Evolutionary conservation across 1,139 yeast genomes (phyloP).

Genomic region (Saccharomycopsis hybrid): DNA sequence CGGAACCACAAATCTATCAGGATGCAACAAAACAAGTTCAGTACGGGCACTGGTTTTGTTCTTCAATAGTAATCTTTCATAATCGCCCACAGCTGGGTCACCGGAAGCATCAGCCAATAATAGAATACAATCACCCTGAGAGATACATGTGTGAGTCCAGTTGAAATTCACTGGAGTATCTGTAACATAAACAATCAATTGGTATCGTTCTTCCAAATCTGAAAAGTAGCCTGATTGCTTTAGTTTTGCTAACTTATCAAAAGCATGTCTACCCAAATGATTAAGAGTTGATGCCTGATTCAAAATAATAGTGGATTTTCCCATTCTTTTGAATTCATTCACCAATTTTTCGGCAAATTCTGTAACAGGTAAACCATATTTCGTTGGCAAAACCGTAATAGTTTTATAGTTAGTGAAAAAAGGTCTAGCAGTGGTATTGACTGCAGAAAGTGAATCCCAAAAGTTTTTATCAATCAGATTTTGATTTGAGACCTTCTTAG

Average conservation of each 20-base stretch:
- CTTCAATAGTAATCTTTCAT: slow-evolving; percentile 68
- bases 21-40: slow-evolving; percentile 78
- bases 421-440: slow-evolving; percentile 2
- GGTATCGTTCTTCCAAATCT: slow-evolving; percentile 82
- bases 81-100: slow-evolving; percentile 75
- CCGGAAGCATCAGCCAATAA: slow-evolving; percentile 63
- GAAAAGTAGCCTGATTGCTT: slow-evolving; percentile 87
- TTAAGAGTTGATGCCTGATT: slow-evolving; percentile 77
- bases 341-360: slow-evolving; percentile 76
- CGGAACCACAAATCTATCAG: slow-evolving; percentile 73
- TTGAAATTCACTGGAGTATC: slow-evolving; percentile 77
- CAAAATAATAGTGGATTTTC: slow-evolving; percentile 66
- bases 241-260: slow-evolving; percentile 78
- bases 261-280: slow-evolving; percentile 87
- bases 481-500: slow-evolving; percentile 47
- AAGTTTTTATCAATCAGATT: not conserved
- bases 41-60: slow-evolving; percentile 83
- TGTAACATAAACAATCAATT: slow-evolving; percentile 81
- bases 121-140: slow-evolving; percentile 88
- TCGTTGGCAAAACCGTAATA: slow-evolving; percentile 75
- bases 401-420: slow-evolving; percentile 55
- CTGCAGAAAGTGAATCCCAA: not conserved
- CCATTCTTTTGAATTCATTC: slow-evolving; percentile 63
- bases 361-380: slow-evolving; percentile 71
- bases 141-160: slow-evolving; percentile 90